Conservation (phyloP, 768 basidiomycete species). For the Leccinellum luteum region DNA sequence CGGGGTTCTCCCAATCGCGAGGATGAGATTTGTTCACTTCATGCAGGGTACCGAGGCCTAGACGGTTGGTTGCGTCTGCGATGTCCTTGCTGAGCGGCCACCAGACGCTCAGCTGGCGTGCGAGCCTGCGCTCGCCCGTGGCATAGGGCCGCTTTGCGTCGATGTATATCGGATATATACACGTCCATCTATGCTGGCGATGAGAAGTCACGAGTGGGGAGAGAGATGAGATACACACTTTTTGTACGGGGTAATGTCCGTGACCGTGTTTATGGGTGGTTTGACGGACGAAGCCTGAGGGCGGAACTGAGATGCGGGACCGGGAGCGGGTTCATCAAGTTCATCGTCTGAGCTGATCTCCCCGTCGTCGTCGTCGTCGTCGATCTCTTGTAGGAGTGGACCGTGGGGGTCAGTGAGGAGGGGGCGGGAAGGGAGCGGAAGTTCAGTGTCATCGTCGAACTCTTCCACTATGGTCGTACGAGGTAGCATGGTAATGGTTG, state of each 20-base stretch:
- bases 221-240: slow-evolving; percentile 46
- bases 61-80: slow-evolving; percentile 71
- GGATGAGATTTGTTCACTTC: slow-evolving; percentile 92
- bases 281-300: slow-evolving; percentile 22
- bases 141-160: slow-evolving; percentile 91
- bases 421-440: slow-evolving; percentile 69
- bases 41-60: slow-evolving; percentile 80
- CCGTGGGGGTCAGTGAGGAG: slow-evolving; percentile 65
- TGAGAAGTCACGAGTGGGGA: slow-evolving; percentile 2
- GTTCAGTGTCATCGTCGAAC: slow-evolving; percentile 94
- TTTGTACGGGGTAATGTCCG: slow-evolving; percentile 83
- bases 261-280: slow-evolving; percentile 41
- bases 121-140: slow-evolving; percentile 78
- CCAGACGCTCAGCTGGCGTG: slow-evolving; percentile 79
- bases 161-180: slow-evolving; percentile 95
- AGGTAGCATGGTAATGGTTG: slow-evolving; percentile 69
- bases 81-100: slow-evolving; percentile 96
- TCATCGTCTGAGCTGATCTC: slow-evolving; percentile 28
- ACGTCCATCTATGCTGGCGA: slow-evolving; percentile 70
- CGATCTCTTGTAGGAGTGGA: slow-evolving; percentile 76
- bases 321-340: slow-evolving; percentile 37
- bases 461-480: slow-evolving; percentile 70
- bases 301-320: slow-evolving; percentile 53
- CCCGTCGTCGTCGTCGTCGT: slow-evolving; percentile 52
- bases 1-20: slow-evolving; percentile 97